A percentile compares a stretch with the other conserved stretches of the same genome.
phyloP scores from a whole-genome alignment of 495 filamentous ascomycete genomes.

The Cercophora samala region DNA sequence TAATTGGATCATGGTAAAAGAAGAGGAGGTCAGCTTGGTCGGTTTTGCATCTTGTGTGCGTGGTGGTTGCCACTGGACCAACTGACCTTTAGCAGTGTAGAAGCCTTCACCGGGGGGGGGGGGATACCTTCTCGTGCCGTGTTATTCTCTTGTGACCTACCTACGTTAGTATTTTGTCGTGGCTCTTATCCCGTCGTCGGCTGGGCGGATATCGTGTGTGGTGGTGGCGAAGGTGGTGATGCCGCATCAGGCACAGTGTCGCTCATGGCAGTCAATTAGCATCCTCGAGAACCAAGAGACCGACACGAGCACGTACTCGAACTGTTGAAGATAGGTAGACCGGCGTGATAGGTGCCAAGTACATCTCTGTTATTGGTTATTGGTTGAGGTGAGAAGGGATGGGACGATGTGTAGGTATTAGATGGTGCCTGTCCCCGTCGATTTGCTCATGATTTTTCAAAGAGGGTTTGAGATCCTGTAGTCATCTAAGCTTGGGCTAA shows the following conservation, averaged over 20 bases:
- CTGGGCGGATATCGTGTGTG: neutral
- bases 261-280: neutral
- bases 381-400: neutral
- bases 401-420: neutral
- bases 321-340: neutral
- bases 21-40: neutral
- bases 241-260: neutral
- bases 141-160: too few relatives aligned
- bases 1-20: neutral
- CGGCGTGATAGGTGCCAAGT: neutral
- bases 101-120: too few relatives aligned
- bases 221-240: neutral
- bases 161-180: too few relatives aligned
- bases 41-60: neutral
- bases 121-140: too few relatives aligned
- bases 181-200: too few relatives aligned
- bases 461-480: too few relatives aligned
- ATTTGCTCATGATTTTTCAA: neutral
- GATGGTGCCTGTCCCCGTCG: neutral
- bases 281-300: neutral
- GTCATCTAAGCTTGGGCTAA: too few relatives aligned
- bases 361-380: neutral
- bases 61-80: neutral
- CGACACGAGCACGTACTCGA: neutral
- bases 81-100: neutral